Evolutionary conservation across 352 stramenopile genomes (phyloP).

Genomic region (Phytophthora nicotianae): DNA sequence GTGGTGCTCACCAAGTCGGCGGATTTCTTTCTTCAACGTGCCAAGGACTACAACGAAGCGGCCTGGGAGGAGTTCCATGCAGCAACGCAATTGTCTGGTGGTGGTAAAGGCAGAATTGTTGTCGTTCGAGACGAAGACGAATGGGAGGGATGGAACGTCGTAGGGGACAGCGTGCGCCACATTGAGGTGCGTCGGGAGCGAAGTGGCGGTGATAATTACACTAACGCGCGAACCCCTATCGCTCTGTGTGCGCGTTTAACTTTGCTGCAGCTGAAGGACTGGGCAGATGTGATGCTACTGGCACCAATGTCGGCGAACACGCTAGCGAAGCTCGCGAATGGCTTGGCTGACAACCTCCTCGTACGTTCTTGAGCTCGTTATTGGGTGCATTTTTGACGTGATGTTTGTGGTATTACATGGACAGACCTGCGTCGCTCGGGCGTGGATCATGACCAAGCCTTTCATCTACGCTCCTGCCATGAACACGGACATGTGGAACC

Average conservation of each 20-base stretch:
- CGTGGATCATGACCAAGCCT: constrained; percentile 94
- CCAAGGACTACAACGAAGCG: constrained; percentile 70
- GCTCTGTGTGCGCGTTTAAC: neutral
- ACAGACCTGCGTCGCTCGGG: constrained; percentile 90
- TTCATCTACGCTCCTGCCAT: constrained; percentile 95
- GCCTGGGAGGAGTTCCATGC: constrained; percentile 53
- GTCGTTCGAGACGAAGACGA: constrained; percentile 82
- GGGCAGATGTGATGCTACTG: constrained; percentile 93
- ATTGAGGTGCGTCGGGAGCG: constrained; percentile 68
- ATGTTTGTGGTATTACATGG: constrained; percentile 1
- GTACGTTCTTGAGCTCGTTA: constrained; percentile 36
- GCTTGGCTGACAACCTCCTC: constrained; percentile 95
- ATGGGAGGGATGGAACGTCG: constrained; percentile 79
- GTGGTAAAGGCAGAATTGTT: constrained; percentile 25
- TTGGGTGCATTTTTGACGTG: constrained; percentile 1
- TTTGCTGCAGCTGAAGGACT: constrained; percentile 91
- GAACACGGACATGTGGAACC: constrained; percentile 98
- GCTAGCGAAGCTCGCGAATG: constrained; percentile 91
- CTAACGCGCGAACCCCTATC: neutral
- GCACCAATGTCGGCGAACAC: constrained; percentile 92
- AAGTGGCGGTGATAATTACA: neutral
- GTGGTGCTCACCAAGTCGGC: constrained; percentile 83
- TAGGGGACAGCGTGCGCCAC: constrained; percentile 85
- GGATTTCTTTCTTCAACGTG: constrained; percentile 82
- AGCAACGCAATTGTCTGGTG: constrained; percentile 18